Evolutionary conservation across 441 rosid species (phyloP).

Genomic region (Erodium texanum): DNA sequence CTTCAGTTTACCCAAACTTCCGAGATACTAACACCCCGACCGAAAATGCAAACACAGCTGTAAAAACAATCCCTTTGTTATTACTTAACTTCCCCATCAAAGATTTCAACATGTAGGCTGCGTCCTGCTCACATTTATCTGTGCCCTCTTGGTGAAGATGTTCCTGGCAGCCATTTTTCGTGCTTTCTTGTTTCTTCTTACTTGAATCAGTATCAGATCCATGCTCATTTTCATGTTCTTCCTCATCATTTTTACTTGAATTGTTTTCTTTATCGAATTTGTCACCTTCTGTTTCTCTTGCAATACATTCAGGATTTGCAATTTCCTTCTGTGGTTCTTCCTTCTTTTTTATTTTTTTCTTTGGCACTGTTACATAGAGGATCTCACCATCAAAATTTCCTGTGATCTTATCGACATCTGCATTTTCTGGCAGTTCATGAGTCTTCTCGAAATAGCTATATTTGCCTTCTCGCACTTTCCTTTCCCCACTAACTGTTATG

Average conservation of each 20-base stretch:
- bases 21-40: slow-evolving; percentile 29
- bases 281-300: not conserved
- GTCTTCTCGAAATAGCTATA: slow-evolving; percentile 25
- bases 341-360: slow-evolving; percentile 1
- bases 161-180: not conserved
- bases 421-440: slow-evolving; percentile 25
- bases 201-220: too few relatives aligned
- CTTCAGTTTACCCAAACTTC: slow-evolving; percentile 12
- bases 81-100: slow-evolving; percentile 19
- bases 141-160: slow-evolving; percentile 9
- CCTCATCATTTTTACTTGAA: not conserved
- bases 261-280: not conserved
- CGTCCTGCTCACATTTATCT: slow-evolving; percentile 17
- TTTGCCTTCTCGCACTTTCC: slow-evolving; percentile 21
- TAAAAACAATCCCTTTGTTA: slow-evolving; percentile 25
- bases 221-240: not conserved
- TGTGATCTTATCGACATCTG: slow-evolving; percentile 23
- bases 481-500: slow-evolving; percentile 38
- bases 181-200: not conserved
- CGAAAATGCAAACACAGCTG: slow-evolving; percentile 33
- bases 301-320: not conserved
- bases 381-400: slow-evolving; percentile 27
- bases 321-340: slow-evolving; percentile 10
- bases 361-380: slow-evolving; percentile 38
- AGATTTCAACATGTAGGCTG: not conserved